These are phyloP conservation scores for Pneumocystis jirovecii DNA, from an alignment of 1,139 yeast species.

Conservation along the genomic window DNA sequence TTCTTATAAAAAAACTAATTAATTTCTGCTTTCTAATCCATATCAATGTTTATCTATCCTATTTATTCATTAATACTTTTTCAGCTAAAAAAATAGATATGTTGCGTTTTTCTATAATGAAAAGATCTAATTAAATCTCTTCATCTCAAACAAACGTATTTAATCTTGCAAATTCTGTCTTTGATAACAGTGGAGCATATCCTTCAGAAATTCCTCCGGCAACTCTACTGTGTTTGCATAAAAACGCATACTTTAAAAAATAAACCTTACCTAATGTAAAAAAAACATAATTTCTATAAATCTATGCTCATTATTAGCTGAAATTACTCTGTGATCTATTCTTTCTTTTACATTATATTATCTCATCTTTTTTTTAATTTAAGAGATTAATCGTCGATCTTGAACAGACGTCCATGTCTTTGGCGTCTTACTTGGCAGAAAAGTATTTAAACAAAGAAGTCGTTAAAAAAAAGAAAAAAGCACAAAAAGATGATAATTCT, in stretches of 20 bases:
- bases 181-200: neutral
- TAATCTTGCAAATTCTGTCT: neutral
- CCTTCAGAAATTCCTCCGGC: neutral
- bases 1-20: neutral
- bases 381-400: neutral
- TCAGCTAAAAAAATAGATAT: neutral
- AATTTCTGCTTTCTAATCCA: neutral
- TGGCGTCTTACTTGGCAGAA: conserved; percentile 39
- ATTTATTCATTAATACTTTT: neutral
- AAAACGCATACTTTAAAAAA: neutral
- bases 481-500: conserved; percentile 18
- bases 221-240: neutral
- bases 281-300: neutral
- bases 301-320: too few species aligned
- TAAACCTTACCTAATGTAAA: neutral
- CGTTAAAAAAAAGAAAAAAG: conserved; percentile 19
- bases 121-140: neutral
- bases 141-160: neutral
- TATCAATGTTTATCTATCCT: neutral
- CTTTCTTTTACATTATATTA: neutral
- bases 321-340: neutral
- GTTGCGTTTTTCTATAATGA: neutral
- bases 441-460: conserved; percentile 28
- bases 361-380: neutral
- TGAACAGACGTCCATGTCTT: conserved; percentile 24